phyloP scores from a whole-genome alignment of 805 yeast species.

The Lipomyces sp. region DNA sequence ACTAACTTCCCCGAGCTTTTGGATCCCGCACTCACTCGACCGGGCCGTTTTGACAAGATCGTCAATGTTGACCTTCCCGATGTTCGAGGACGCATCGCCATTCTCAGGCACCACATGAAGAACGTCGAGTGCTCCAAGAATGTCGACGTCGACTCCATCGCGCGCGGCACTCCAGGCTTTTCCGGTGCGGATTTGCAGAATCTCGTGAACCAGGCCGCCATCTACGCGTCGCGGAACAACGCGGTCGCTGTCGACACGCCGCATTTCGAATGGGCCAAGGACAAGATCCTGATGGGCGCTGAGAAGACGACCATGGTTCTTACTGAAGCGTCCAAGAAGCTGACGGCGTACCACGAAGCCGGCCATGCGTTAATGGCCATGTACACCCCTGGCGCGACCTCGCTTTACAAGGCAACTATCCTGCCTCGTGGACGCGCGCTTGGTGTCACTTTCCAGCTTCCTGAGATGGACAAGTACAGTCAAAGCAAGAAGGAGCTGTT shows the following conservation, averaged over 20 bases:
- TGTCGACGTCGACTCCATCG: conserved; percentile 85
- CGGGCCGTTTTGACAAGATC: conserved; percentile 95
- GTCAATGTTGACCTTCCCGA: conserved; percentile 96
- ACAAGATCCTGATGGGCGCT: conserved; percentile 95
- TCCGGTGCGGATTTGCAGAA: conserved; percentile 98
- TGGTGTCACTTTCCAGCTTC: conserved; percentile 95
- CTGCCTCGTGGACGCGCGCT: conserved; percentile 95
- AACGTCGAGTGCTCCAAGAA: conserved; percentile 81
- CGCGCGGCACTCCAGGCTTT: conserved; percentile 96
- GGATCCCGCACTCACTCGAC: conserved; percentile 96
- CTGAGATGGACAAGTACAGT: conserved; percentile 97
- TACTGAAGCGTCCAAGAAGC: conserved; percentile 88
- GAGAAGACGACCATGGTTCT: conserved; percentile 96
- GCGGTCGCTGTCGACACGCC: conserved; percentile 86
- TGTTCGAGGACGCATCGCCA: conserved; percentile 94
- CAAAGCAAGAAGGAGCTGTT: conserved; percentile 84
- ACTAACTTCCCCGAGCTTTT: conserved; percentile 96
- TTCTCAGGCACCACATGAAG: conserved; percentile 84
- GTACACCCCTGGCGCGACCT: conserved; percentile 90
- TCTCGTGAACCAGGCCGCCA: conserved; percentile 96
- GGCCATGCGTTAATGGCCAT: conserved; percentile 99
- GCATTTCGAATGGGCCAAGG: conserved; percentile 99
- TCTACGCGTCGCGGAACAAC: conserved; percentile 87
- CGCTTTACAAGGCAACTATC: conserved; percentile 93
- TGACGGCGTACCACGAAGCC: conserved; percentile 98